Base-by-base conservation (phyloP, 805 yeast genomes). In the Candida montana region DNA sequence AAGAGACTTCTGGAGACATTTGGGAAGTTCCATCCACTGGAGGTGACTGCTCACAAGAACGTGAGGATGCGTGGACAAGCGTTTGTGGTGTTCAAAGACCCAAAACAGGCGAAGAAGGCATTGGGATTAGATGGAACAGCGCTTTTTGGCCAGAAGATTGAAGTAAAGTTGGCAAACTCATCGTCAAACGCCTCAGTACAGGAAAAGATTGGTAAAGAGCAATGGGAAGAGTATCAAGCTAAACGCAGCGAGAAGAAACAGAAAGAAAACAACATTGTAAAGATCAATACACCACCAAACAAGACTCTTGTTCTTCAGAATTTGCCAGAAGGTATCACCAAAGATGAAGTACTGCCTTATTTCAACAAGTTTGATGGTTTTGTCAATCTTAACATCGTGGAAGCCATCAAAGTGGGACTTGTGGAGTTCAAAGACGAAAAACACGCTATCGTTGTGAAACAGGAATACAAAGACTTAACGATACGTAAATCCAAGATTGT, bases 21-120 rank as follows among this genome's bases (percentile, higher is more conserved):
- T 43, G 51, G 52, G 4, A 55, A 65, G 15, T 73, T 64, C 53
- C 81, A 82, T 0, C 65, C 65, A 2, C 62, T 82, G 1, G 73
- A 71, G 24, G 61, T 86, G 11, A 65, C 74, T 2, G 77, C 86
- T 1, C 79, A 77, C 43, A 73, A 72, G 45, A 81, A 77, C 49
- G 52, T 85, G n/a, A 72, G 68, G 47, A 69, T 82, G 73, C 72
- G 81, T 42, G 96, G 96, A 2, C 95, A 87, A 59, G 95, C 95
- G 1, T 87, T 85, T 58, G 69, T 87, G 6, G 75, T 85, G 0
- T 76, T 79, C 39, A 68, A 63, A 4, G 54, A 58, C 16, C 51
- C 53, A 1, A 64, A 65, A 3, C 59, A 64, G 5, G 79, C 89
- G 1, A 42, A 55, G 4, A 52, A 54, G 12, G 61, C 61, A 1